phyloP scores from a whole-genome alignment of 2,329 filamentous ascomycete genomes.

The Aspergillus proliferans region DNA sequence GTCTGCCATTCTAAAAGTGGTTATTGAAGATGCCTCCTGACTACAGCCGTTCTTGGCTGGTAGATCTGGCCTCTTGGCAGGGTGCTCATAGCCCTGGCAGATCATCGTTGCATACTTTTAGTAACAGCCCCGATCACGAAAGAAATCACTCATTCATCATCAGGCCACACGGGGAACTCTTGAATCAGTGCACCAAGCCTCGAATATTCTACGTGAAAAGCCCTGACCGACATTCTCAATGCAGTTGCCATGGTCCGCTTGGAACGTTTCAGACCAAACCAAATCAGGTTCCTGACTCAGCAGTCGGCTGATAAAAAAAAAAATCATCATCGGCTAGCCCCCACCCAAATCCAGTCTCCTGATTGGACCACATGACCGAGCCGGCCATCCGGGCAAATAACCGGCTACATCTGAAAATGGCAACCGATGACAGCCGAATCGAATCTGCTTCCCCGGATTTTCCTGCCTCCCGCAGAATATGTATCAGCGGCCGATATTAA shows the following conservation, averaged over 20 bases:
- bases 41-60: neutral
- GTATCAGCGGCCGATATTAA: neutral
- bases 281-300: no score
- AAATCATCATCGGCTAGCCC: no score
- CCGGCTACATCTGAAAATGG: neutral
- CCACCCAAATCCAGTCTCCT: no score
- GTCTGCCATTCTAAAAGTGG: neutral
- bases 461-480: neutral
- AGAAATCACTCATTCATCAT: neutral
- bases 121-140: neutral
- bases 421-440: neutral
- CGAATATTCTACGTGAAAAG: no score
- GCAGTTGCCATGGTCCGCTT: no score
- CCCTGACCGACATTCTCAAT: no score
- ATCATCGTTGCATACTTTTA: neutral
- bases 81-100: neutral
- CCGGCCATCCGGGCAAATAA: neutral
- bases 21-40: neutral
- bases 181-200: no score
- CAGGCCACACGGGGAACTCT: neutral
- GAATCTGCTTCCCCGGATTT: neutral
- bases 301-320: no score
- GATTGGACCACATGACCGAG: neutral
- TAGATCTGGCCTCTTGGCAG: neutral
- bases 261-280: no score